Percentiles rank a stretch among this genome's conserved stretches.
phyloP scores from a whole-genome alignment of 2,329 filamentous ascomycete species.

The Blumeria graminis region DNA sequence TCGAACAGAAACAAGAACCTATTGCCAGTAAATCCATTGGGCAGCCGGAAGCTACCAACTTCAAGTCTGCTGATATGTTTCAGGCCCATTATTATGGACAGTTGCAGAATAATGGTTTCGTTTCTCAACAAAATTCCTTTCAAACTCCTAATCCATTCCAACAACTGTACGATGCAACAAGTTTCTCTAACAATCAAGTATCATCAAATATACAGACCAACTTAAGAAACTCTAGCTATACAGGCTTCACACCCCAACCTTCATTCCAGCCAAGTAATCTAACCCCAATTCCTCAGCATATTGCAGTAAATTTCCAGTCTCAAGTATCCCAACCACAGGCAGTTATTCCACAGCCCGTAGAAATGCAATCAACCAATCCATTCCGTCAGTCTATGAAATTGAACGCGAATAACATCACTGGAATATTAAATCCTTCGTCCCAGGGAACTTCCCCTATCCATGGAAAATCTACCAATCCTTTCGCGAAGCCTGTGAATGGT shows the following conservation, averaged over 20 bases:
- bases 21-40: constrained; percentile 25
- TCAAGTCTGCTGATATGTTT: constrained; percentile 12
- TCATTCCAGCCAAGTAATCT: constrained; percentile 28
- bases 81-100: constrained; percentile 18
- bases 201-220: constrained; percentile 23
- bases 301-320: constrained; percentile 24
- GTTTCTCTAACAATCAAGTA: neutral
- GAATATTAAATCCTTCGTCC: constrained; percentile 18
- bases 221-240: constrained; percentile 59
- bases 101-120: constrained; percentile 20
- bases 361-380: constrained; percentile 56
- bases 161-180: constrained; percentile 4
- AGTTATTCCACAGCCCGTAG: constrained; percentile 21
- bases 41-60: constrained; percentile 15
- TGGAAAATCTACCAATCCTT: constrained; percentile 64
- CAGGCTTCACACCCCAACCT: constrained; percentile 50
- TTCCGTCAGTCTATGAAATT: constrained; percentile 80
- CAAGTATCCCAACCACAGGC: constrained; percentile 18
- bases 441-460: constrained; percentile 21
- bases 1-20: constrained; percentile 66
- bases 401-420: constrained; percentile 22
- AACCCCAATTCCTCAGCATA: constrained; percentile 32
- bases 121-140: constrained; percentile 18
- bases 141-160: constrained; percentile 15
- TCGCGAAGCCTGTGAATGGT: constrained; percentile 37